Evolutionary conservation across 2,329 filamentous ascomycete genomes (phyloP).

Genomic region (Fusarium sp.): DNA sequence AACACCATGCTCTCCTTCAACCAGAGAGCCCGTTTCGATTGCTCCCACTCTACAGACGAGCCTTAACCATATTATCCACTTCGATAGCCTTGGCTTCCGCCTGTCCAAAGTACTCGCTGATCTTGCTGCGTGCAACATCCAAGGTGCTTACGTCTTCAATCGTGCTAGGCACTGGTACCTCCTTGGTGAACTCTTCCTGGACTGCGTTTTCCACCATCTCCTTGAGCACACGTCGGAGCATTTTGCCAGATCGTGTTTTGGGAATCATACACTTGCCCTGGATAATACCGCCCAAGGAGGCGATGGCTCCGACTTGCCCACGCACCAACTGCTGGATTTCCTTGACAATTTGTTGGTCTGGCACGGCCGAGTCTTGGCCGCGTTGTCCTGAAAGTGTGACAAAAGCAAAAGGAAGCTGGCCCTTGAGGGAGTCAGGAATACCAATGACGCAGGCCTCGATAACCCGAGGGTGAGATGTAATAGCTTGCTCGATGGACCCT

Average conservation of each 20-base stretch:
- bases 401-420: slow-evolving; percentile 92
- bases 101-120: slow-evolving; percentile 79
- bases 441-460: slow-evolving; percentile 88
- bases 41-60: slow-evolving; percentile 59
- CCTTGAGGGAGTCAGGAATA: slow-evolving; percentile 87
- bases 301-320: slow-evolving; percentile 86
- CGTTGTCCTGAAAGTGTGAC: slow-evolving; percentile 65
- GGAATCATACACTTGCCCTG: slow-evolving; percentile 89
- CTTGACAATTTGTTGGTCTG: slow-evolving; percentile 55
- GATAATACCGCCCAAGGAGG: slow-evolving; percentile 85
- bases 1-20: background rate
- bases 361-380: slow-evolving; percentile 63
- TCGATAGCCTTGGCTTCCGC: slow-evolving; percentile 56
- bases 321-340: slow-evolving; percentile 81
- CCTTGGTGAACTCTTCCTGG: slow-evolving; percentile 76
- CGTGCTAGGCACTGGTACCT: slow-evolving; percentile 81
- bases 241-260: slow-evolving; percentile 93
- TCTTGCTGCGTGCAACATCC: slow-evolving; percentile 75
- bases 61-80: slow-evolving; percentile 62
- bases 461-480: slow-evolving; percentile 81
- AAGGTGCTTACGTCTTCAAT: slow-evolving; percentile 84
- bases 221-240: slow-evolving; percentile 80
- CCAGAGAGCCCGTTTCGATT: background rate
- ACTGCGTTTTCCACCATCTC: slow-evolving; percentile 87
- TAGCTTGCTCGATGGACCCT: slow-evolving; percentile 91